Evolutionary conservation across 257 asterid genomes (phyloP).

Genomic region (Penstemon barbatus): DNA sequence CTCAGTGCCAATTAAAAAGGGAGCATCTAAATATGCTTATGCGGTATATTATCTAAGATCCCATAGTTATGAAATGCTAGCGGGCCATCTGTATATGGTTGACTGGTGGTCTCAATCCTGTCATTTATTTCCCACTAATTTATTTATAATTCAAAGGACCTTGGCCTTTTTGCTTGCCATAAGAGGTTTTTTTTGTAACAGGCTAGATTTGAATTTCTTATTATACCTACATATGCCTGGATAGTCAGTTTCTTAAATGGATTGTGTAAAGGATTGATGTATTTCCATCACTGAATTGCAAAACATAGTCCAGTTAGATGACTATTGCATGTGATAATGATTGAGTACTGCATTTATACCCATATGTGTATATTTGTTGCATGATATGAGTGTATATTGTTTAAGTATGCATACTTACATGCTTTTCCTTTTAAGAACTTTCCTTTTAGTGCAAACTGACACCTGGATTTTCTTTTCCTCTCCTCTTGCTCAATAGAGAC

Average conservation of each 20-base stretch:
- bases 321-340: constrained; percentile 4
- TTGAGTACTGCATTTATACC: background rate
- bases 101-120: background rate
- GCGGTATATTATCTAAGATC: too few species aligned
- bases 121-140: background rate
- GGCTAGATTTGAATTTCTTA: constrained; percentile 14
- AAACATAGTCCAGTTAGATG: background rate
- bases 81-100: background rate
- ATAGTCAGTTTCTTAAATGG: background rate
- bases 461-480: constrained; percentile 16
- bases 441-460: constrained; percentile 32
- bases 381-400: background rate
- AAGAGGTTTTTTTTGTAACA: constrained; percentile 1
- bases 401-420: background rate
- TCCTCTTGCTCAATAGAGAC: constrained; percentile 52
- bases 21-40: background rate
- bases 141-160: background rate
- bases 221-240: background rate
- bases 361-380: constrained; percentile 6
- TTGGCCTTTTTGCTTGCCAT: background rate
- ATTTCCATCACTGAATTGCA: background rate
- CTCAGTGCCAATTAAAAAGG: background rate
- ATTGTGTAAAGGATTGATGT: background rate
- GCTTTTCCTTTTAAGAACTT: constrained; percentile 13
- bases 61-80: too few species aligned